Evolutionary conservation across 768 basidiomycete species (phyloP), one percentile per base, ranked within the genome.

Genomic region (Pleurotus cornucopiae): DNA sequence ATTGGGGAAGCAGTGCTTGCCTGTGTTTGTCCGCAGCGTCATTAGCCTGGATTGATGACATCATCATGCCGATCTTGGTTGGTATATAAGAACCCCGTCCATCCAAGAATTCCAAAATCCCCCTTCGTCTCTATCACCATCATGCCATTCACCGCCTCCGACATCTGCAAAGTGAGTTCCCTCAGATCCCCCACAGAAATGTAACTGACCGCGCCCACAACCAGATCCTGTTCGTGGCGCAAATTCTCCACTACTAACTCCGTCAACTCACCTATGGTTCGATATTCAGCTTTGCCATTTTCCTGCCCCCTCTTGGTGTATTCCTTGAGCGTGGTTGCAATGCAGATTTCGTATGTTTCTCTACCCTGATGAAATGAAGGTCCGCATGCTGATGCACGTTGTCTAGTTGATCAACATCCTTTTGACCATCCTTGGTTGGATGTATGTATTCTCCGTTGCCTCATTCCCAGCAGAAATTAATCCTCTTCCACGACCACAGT

Each of bases 281-380:
- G 47, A 61, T 88, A 83, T 73, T 75, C 60, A 61, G 79, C 58
- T 63, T 84, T 54, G 89, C 89, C 57, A 76, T 92, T 71, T 62
- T 91, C 67, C 63, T 92, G 12, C 91, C 92, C 7, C 94, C 94
- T 57, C 66, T 96, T 2, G 92, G 87, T 55, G 94, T 96, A 21
- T 93, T 94, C 74, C 72, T 95, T 21, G 92, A 95, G 74, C 80
- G 90, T 53, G 94, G 94, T 21, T 94, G 91, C 67, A 73, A 76
- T 37, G 83, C 80, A 18, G 91, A 94, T 68, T 70, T 95, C 44
- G 84, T 89, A 64, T 51, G 85, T 80, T 40, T 52, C 25, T 34
- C 57, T 11, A 25, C 12, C 44, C 49, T 43, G 18, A 55, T 43
- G 18, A 55, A 64, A 21, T 38, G 13, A 40, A 16, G 16, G 44